Conservation (phyloP, 1,139 yeast species). For the Candida dubliniensis region DNA sequence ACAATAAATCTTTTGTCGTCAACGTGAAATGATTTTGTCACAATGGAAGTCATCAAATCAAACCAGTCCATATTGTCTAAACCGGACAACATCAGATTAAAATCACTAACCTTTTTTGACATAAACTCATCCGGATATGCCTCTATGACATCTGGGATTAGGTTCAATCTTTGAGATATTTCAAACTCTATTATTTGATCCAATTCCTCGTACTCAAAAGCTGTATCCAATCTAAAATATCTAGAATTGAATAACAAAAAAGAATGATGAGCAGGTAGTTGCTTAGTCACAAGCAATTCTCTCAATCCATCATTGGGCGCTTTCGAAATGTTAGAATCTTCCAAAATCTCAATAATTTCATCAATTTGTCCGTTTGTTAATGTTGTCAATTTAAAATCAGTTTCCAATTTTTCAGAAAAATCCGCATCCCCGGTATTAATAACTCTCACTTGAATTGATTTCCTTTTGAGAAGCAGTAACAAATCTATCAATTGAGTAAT, state of each 20-base stretch:
- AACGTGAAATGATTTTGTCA: slow-evolving; percentile 48
- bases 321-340: slow-evolving; percentile 4
- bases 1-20: slow-evolving; percentile 34
- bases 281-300: slow-evolving; percentile 19
- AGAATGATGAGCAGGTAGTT: slow-evolving; percentile 36
- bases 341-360: slow-evolving; percentile 12
- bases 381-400: slow-evolving; percentile 11
- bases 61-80: slow-evolving; percentile 40
- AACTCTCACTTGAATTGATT: slow-evolving; percentile 38
- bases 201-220: slow-evolving; percentile 24
- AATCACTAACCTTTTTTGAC: slow-evolving; percentile 21
- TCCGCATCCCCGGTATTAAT: slow-evolving; percentile 25
- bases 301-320: not conserved
- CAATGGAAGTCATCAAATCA: slow-evolving; percentile 42
- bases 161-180: slow-evolving; percentile 30
- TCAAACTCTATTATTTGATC: slow-evolving; percentile 37
- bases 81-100: slow-evolving; percentile 15
- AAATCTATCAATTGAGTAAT: slow-evolving; percentile 43
- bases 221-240: slow-evolving; percentile 32
- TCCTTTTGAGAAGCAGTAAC: slow-evolving; percentile 28
- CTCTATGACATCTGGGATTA: slow-evolving; percentile 29
- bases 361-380: slow-evolving; percentile 19
- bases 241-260: slow-evolving; percentile 44
- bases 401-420: slow-evolving; percentile 6
- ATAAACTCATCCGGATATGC: slow-evolving; percentile 33